Base-by-base conservation (phyloP, 192 early-diverging fungal species). In the Umbelopsis sp. region DNA sequence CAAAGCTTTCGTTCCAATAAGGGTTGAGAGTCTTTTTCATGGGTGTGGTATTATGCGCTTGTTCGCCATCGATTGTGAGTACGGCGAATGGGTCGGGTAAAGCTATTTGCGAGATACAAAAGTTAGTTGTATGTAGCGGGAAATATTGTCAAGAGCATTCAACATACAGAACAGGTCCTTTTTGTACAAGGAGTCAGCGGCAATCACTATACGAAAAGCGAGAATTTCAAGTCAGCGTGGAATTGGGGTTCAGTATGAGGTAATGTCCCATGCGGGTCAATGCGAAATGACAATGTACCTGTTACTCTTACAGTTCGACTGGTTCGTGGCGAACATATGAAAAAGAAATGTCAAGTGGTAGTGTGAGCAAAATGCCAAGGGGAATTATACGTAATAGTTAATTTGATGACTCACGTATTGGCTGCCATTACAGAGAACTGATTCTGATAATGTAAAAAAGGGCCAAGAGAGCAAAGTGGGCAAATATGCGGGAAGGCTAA, bases 21-120 rank as follows among this genome's bases (percentile, higher is more conserved):
- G 97, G 97, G 71, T 95, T 96, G 46, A 98, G 80, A 10, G 94
- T 97, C 69, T 88, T 91, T 78, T 93, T 95, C 69, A 91, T 87
- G 25, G 90, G 90, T 44, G 89, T 86, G 15, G 95, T 97, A 21
- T 94, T 95, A 58, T 96, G 92, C 11, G 94, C 97, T 81, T 98
- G 97, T 70, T 95, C 94, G 12, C 95, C 94, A 80, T 98, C 94
- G 23, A 98, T 93, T 0, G 94, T 97, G 13, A 98, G 84, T 16
- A 98, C 92, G 11, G 93, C 97, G 85, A 99, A 97, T 22, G 97
- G 96, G 79, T 99, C 95, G 13, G 97, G 97, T 66, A 92, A 81
- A 7, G 91, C 88, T 90, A 22, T 9, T 41, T 41, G 37, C 37
- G 37, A 11, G 41, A 37, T 6, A 16, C 9, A 16, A 10, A 13